Percentiles rank a stretch among this genome's conserved stretches.
Conservation (phyloP, 148 eudicot species). For the Drosera capensis region DNA sequence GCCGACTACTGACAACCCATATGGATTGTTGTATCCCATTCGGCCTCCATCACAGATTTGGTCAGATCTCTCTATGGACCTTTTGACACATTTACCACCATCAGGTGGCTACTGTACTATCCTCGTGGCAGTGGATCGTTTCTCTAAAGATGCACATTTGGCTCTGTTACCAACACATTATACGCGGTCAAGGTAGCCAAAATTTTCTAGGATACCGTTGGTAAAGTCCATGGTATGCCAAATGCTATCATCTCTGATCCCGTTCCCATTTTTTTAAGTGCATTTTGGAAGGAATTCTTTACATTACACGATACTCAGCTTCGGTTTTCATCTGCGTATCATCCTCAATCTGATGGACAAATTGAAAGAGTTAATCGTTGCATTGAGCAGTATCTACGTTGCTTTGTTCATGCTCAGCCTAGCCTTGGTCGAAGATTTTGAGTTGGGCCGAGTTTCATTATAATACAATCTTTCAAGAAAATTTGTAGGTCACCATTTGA, state of each 20-base stretch:
- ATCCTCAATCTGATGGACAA: conserved; percentile 1
- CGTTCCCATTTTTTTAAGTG: background rate
- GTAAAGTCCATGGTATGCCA: background rate
- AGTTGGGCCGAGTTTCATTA: too few species aligned
- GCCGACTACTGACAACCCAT: background rate
- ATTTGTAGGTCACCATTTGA: too few species aligned
- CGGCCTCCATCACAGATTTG: background rate
- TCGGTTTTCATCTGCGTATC: background rate
- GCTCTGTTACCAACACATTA: background rate
- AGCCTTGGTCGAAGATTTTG: too few species aligned
- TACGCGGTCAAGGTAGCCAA: background rate
- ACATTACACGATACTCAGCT: background rate
- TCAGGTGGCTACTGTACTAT: background rate
- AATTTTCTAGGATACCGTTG: background rate
- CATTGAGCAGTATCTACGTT: background rate
- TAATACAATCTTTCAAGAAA: too few species aligned
- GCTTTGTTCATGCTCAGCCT: too few species aligned
- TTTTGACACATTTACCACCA: background rate
- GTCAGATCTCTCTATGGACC: background rate
- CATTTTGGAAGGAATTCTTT: background rate
- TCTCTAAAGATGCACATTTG: conserved; percentile 2
- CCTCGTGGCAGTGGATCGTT: background rate
- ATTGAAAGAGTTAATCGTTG: background rate
- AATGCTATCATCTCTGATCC: background rate
- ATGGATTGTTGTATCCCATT: background rate